phyloP scores from a whole-genome alignment of 805 yeast genomes.

The Ogataea neopini region DNA sequence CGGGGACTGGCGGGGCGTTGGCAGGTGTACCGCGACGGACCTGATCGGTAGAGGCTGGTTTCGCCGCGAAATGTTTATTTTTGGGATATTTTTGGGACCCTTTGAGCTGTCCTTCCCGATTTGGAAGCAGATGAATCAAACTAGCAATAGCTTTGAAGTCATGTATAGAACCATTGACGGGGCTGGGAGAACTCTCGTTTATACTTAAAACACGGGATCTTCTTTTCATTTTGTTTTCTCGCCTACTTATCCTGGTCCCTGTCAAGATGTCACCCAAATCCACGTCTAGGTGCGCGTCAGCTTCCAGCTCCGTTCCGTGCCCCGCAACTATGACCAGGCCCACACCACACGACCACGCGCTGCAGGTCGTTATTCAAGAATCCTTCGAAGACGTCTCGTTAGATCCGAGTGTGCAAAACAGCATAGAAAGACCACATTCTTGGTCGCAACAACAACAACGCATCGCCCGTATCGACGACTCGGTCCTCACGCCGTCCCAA shows the following conservation, averaged over 20 bases:
- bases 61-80: conserved; percentile 3
- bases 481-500: conserved; percentile 30
- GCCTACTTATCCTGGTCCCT: no score
- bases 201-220: no score
- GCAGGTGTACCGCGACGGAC: no score
- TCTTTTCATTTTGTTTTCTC: no score
- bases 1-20: not conserved
- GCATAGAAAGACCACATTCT: not conserved
- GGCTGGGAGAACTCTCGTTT: not conserved
- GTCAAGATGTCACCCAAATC: not conserved
- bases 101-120: conserved; percentile 5
- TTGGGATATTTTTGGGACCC: not conserved
- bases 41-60: not conserved
- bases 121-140: conserved; percentile 12
- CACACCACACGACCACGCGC: conserved; percentile 11
- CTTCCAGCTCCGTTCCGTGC: no score
- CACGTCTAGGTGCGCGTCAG: no score
- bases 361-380: conserved; percentile 35
- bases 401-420: not conserved
- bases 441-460: not conserved
- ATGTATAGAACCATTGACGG: not conserved
- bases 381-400: conserved; percentile 37
- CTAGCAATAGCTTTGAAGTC: not conserved
- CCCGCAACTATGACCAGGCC: no score
- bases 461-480: not conserved